Conservation (phyloP, 805 yeast genomes). For the Kazachstania psychrophila region DNA sequence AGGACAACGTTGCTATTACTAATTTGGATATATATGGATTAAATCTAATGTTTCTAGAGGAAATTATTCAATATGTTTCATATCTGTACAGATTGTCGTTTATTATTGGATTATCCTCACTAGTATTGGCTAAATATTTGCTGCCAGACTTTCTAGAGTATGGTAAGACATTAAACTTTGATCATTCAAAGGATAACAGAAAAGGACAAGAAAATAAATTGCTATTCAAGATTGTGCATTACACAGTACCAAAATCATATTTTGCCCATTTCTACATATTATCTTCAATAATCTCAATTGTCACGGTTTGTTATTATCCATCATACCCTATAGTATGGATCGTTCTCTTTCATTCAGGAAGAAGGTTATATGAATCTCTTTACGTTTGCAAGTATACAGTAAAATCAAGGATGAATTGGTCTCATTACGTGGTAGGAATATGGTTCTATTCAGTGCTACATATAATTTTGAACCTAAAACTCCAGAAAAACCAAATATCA, state of each 20-base stretch:
- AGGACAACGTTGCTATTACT: not conserved
- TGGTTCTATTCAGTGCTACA: conserved; percentile 47
- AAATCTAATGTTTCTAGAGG: not conserved
- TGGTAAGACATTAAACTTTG: conserved; percentile 34
- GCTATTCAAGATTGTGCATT: conserved; percentile 14
- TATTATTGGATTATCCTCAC: conserved; percentile 17
- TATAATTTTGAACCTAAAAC: conserved; percentile 28
- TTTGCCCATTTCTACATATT: conserved; percentile 55
- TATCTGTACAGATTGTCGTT: conserved; percentile 8
- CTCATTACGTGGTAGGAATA: conserved; percentile 60
- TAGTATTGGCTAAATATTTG: conserved; percentile 28
- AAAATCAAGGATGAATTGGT: conserved; percentile 48
- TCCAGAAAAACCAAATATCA: conserved; percentile 15
- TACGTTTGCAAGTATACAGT: conserved; percentile 39
- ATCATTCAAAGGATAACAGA: conserved; percentile 11
- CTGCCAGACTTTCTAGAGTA: conserved; percentile 35
- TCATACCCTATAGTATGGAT: conserved; percentile 18
- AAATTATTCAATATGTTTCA: not conserved
- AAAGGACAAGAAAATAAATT: conserved; percentile 36
- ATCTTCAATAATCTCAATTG: conserved; percentile 30
- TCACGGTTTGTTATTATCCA: conserved; percentile 10
- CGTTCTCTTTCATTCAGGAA: conserved; percentile 40
- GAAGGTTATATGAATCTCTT: conserved; percentile 49
- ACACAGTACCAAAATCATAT: conserved; percentile 53
- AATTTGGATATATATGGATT: too few relatives aligned